Base-by-base conservation (phyloP, 805 yeast genomes). In the Candida nanaspora region DNA sequence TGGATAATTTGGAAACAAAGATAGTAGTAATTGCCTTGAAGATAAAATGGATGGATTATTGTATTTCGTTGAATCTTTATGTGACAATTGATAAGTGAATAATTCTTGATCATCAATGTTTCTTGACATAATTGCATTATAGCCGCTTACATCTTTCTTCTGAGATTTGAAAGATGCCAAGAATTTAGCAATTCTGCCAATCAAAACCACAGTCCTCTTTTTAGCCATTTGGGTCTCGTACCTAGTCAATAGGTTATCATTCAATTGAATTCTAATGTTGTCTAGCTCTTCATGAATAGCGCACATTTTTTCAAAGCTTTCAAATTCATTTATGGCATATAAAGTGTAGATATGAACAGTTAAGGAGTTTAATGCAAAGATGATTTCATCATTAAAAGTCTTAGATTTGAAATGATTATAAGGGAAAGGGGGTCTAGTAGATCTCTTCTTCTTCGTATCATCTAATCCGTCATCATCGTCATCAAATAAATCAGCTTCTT, bases 1-100 rank as follows among this genome's bases (percentile, higher is more conserved):
- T 2, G 95, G 95, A 57, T 76, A 86, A 47, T 78, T 77, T 15
- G 87, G 81, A 10, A 82, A 76, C 43, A 87, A 64, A 0, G 94
- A 89, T 58, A 80, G 72, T 41, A 80, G 69, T 38, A 80, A 64
- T 58, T 86, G 93, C 55, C 74, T 80, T 36, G 73, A 69, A 14
- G 89, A 84, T 42, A 87, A 66, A 33, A 62, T 56, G 20, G 82
- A 74, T 6, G 88, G 80, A 32, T 70, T 61, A 38, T 47, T 47
- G 39, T 48, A 46, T 4, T 43, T 41, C 1, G 41, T 29, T 1
- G 42, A 26, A 27, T 50, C 48, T 5, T 35, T 39, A 3, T 42
- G 28, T n/a, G 51, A 41, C 25, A 60, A 45, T 15, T 40, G 53
- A 43, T 51, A 63, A 15, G 72, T 56, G 50, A 74, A 72, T 34